A percentile compares a stretch with the other conserved stretches of the same genome.
phyloP scores from a whole-genome alignment of 148 eudicot genomes.

The Amaranthus hypochondriacus region DNA sequence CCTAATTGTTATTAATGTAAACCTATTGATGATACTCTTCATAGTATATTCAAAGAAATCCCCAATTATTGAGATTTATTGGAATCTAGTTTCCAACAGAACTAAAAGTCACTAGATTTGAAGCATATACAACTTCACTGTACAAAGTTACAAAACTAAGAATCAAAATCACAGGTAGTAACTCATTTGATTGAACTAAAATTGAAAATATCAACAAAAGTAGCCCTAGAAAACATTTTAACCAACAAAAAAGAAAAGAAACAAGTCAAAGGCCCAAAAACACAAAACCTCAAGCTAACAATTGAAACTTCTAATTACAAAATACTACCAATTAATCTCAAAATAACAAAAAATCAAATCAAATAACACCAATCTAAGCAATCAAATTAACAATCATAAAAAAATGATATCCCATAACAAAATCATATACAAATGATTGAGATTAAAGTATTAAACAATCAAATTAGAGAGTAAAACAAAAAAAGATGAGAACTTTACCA shows the following conservation, averaged over 20 bases:
- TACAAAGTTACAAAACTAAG: neutral
- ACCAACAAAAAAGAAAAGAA: neutral
- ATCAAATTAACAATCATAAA: neutral
- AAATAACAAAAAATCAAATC: neutral
- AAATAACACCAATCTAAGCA: neutral
- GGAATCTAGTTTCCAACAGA: no score
- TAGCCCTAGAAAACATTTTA: neutral
- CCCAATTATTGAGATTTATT: no score
- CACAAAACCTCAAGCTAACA: neutral
- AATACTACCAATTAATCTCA: neutral
- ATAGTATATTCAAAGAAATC: no score
- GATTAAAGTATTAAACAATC: neutral
- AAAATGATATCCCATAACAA: neutral
- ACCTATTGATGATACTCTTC: no score
- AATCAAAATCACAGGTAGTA: neutral
- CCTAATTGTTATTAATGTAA: no score
- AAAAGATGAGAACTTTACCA: conserved; percentile 37
- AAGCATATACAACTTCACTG: neutral
- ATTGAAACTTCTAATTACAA: neutral
- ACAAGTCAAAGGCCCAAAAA: conserved; percentile 11
- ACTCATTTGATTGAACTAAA: neutral
- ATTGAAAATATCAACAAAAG: neutral
- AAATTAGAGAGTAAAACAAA: neutral
- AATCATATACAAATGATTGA: neutral
- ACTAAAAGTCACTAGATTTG: conserved; percentile 11